phyloP scores from a whole-genome alignment of 2,329 filamentous ascomycete species.

The Talaromyces sp. region DNA sequence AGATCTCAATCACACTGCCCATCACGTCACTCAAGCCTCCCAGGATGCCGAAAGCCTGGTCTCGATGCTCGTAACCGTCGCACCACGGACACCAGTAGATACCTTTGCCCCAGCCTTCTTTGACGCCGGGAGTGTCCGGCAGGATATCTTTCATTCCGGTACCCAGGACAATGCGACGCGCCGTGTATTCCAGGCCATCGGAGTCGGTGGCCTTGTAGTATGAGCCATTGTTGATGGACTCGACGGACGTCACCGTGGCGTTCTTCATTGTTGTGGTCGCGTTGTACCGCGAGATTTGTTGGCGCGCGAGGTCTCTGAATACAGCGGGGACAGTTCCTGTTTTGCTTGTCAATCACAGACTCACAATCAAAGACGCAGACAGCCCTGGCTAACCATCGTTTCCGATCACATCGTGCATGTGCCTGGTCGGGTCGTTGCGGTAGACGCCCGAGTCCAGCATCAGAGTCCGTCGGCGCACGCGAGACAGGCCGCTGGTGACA shows the following conservation, averaged over 20 bases:
- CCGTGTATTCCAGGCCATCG: conserved; percentile 32
- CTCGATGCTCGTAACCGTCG: conserved; percentile 56
- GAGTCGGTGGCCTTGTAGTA: conserved; percentile 42
- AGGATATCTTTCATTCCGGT: conserved; percentile 54
- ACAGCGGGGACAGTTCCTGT: conserved; percentile 49
- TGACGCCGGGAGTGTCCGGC: conserved; percentile 49
- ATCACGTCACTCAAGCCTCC: conserved; percentile 41
- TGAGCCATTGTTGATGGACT: conserved; percentile 30
- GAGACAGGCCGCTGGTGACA: conserved; percentile 52
- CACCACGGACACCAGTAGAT: conserved; percentile 63
- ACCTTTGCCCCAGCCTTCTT: conserved; percentile 53
- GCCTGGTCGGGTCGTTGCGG: conserved; percentile 50
- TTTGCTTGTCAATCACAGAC: neutral
- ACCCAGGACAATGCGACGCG: conserved; percentile 52
- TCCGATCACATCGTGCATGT: conserved; percentile 58
- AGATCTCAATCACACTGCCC: conserved; percentile 45
- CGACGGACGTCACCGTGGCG: conserved; percentile 43
- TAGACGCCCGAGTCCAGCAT: conserved; percentile 56
- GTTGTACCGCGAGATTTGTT: conserved; percentile 48
- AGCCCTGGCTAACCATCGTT: conserved; percentile 45
- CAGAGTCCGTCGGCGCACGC: conserved; percentile 50
- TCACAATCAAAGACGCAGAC: neutral
- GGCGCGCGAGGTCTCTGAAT: conserved; percentile 50
- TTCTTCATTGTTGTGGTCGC: conserved; percentile 43
- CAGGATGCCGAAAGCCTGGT: conserved; percentile 53